Evolutionary conservation across 1,284 basidiomycete species (phyloP), one percentile per base, ranked within the genome.

Genomic region (Apiotrichum gracile): DNA sequence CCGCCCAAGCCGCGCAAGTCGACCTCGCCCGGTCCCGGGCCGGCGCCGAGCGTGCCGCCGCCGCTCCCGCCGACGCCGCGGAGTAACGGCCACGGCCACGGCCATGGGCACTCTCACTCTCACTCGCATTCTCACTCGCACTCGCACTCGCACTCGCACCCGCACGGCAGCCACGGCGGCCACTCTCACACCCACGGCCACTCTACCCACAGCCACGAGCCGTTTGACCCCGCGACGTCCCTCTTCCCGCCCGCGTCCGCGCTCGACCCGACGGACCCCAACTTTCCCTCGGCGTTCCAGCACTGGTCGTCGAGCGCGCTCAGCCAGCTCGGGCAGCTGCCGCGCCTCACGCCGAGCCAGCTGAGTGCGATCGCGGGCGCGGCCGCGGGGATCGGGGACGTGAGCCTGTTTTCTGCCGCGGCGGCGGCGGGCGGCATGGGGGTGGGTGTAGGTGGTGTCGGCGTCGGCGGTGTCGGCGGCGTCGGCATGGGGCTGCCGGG

Each of bases 261-360:
- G 13, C 43, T 62, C n/a, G 62, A 65, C 51, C 61, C 64, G 5
- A 50, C 49, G 16, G 61, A 66, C 51, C 61, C 67, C 4, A 41
- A 38, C 13, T 66, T 66, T 29, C 57, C 61, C 10, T 54, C 64
- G 5, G 68, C 70, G 19, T 61, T 73, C 34, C 65, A 67, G 49
- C 61, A 61, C 48, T 72, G 69, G 68, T 67, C 71, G 13, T 62
- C 64, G 5, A 64, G 61, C 10, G 67, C 71, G 16, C 55, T 72
- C 14, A 58, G 58, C 9, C 51, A 60, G 39, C 57, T 71, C 9
- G 67, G 66, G 35, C 62, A 64, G 27, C 60, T 73, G 34, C 68
- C 70, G 21, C 64, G 67, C 31, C 54, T 72, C 12, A 66, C 68
- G 8, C 69, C 68, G 45, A 49, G 51, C n/a, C 71, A 73, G 43